Conservation (phyloP, 1,284 basidiomycete species). For the Athelia sp. region DNA sequence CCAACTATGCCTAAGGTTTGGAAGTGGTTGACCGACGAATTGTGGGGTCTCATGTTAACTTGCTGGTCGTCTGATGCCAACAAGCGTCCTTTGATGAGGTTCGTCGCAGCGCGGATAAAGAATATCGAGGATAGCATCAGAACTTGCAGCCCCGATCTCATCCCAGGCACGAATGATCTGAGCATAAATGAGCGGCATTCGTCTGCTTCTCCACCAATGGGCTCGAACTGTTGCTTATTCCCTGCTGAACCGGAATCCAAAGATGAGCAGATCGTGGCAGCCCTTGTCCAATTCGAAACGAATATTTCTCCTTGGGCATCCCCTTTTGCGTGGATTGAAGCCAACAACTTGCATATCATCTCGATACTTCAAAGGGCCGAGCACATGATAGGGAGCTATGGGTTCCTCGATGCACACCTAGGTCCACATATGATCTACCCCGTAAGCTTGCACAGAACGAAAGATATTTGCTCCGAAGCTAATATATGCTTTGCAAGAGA, state of each 20-base stretch:
- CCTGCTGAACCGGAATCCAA: too few relatives aligned
- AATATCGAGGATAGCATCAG: conserved; percentile 1
- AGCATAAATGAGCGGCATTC: too few relatives aligned
- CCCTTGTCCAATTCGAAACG: neutral
- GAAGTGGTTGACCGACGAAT: conserved; percentile 35
- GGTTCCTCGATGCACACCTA: neutral
- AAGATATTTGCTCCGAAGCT: too few relatives aligned
- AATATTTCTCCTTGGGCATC: neutral
- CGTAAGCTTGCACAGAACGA: too few relatives aligned
- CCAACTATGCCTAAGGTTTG: conserved; percentile 26
- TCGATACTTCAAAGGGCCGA: neutral
- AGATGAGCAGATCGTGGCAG: too few relatives aligned
- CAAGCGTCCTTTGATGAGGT: conserved; percentile 30
- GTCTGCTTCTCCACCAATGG: too few relatives aligned
- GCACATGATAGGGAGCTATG: neutral
- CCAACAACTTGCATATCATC: neutral
- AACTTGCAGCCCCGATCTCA: too few relatives aligned
- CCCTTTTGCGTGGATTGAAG: neutral
- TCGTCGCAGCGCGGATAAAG: conserved; percentile 16
- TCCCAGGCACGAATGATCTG: too few relatives aligned
- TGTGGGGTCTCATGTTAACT: conserved; percentile 38
- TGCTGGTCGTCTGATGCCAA: conserved; percentile 37
- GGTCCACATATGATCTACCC: neutral
- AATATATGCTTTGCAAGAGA: too few relatives aligned
- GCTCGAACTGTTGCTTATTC: too few relatives aligned